Percentiles rank a stretch among this genome's conserved stretches.
These are phyloP conservation scores for Amanita thiersii DNA, from an alignment of 768 basidiomycete species.

Conservation along the genomic window DNA sequence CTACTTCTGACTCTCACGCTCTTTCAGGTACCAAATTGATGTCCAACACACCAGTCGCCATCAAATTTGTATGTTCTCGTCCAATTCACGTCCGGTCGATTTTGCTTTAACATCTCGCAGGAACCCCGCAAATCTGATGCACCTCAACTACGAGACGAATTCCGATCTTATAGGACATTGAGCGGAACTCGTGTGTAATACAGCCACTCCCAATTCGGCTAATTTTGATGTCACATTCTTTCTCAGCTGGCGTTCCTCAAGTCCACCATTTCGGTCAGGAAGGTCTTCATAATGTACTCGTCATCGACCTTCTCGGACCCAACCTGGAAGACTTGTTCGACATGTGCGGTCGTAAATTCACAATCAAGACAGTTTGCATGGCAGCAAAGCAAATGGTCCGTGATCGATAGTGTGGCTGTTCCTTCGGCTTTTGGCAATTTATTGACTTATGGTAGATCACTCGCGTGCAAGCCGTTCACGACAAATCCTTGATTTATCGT, in stretches of 20 bases:
- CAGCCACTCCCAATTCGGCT: slow-evolving; percentile 1
- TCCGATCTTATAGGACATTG: slow-evolving; percentile 93
- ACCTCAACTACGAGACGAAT: slow-evolving; percentile 95
- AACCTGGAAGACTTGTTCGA: slow-evolving; percentile 97
- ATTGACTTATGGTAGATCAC: slow-evolving; percentile 54
- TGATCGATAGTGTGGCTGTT: slow-evolving; percentile 11
- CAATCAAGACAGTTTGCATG: slow-evolving; percentile 98
- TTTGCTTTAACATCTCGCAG: slow-evolving; percentile 27
- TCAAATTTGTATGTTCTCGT: slow-evolving; percentile 78
- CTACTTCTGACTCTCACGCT: slow-evolving; percentile 2
- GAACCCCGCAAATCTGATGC: slow-evolving; percentile 97
- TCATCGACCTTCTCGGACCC: slow-evolving; percentile 94
- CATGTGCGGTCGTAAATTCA: slow-evolving; percentile 98
- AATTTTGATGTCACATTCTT: slow-evolving; percentile 10
- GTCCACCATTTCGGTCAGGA: slow-evolving; percentile 99
- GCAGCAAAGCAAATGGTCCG: slow-evolving; percentile 97
- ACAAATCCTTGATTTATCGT: slow-evolving; percentile 96
- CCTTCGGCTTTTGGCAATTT: slow-evolving; percentile 1
- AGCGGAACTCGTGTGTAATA: slow-evolving; percentile 71
- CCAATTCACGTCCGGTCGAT: slow-evolving; percentile 6
- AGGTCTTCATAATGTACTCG: slow-evolving; percentile 92
- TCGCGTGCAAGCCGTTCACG: slow-evolving; percentile 95
- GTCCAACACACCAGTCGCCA: slow-evolving; percentile 83
- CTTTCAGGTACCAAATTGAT: slow-evolving; percentile 73
- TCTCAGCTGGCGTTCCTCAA: slow-evolving; percentile 88